Evolutionary conservation across 805 yeast genomes (phyloP).

Genomic region (Cyberlindnera euphorbiiphila): DNA sequence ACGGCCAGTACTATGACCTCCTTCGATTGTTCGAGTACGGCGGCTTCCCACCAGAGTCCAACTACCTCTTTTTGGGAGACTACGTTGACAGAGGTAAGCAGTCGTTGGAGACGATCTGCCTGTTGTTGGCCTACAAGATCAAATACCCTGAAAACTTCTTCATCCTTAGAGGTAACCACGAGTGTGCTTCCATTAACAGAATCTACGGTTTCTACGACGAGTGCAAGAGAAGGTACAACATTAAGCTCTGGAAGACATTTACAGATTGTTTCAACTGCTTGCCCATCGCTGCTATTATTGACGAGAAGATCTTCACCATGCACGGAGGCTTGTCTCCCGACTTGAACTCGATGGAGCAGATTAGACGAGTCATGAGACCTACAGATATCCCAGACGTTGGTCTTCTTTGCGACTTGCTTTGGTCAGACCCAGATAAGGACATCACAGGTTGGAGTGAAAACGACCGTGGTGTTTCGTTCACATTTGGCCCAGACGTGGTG

Average conservation of each 20-base stretch:
- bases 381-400: constrained; percentile 99
- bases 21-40: constrained; percentile 95
- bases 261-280: constrained; percentile 98
- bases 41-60: constrained; percentile 98
- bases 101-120: constrained; percentile 92
- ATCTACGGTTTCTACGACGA: constrained; percentile 98
- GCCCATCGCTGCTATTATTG: constrained; percentile 97
- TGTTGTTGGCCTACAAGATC: constrained; percentile 91
- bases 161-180: constrained; percentile 96
- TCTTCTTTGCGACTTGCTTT: constrained; percentile 87
- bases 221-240: constrained; percentile 96
- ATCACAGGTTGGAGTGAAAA: constrained; percentile 99
- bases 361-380: constrained; percentile 98
- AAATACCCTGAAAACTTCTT: constrained; percentile 98
- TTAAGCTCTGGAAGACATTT: constrained; percentile 97
- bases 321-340: constrained; percentile 99
- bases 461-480: constrained; percentile 97
- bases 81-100: constrained; percentile 99
- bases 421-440: constrained; percentile 99
- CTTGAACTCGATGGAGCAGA: constrained; percentile 96
- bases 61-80: constrained; percentile 92
- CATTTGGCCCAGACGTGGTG: constrained; percentile 99
- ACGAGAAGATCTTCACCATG: constrained; percentile 97
- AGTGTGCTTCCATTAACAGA: constrained; percentile 96
- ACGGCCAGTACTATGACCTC: constrained; percentile 96